Conservation (phyloP, 106 monocot genomes). For the Apostasia shenzhenica region DNA sequence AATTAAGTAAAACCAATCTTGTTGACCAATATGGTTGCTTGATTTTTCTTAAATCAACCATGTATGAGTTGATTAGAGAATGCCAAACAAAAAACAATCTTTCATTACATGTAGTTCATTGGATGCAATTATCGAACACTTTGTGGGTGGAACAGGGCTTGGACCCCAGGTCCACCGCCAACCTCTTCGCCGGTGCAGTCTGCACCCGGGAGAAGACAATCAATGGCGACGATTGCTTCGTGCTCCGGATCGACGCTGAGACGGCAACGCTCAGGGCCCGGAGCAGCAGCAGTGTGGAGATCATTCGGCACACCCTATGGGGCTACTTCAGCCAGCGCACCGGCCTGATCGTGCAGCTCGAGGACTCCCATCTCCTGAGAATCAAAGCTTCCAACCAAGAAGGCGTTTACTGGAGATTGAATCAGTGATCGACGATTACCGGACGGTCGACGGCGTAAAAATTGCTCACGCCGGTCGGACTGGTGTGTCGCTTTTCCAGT, state of each 20-base stretch:
- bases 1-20: too few species aligned
- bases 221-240: constrained; percentile 61
- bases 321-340: constrained; percentile 86
- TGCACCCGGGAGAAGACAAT: constrained; percentile 73
- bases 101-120: too few species aligned
- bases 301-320: constrained; percentile 75
- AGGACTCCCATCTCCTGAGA: constrained; percentile 61
- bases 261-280: constrained; percentile 33
- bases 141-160: constrained; percentile 53
- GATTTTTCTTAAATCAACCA: too few species aligned
- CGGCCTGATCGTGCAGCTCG: constrained; percentile 60
- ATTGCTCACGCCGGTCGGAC: constrained; percentile 68
- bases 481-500: constrained; percentile 45
- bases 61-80: too few species aligned
- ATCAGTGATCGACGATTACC: constrained; percentile 54
- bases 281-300: constrained; percentile 50
- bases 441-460: constrained; percentile 55
- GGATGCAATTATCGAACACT: too few species aligned
- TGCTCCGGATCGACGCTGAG: constrained; percentile 63
- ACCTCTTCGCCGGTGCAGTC: constrained; percentile 46
- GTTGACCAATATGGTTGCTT: too few species aligned
- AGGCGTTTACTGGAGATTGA: constrained; percentile 82
- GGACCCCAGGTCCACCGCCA: constrained; percentile 71
- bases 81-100: too few species aligned
- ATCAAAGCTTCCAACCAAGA: constrained; percentile 20